phyloP scores from a whole-genome alignment of 2,329 filamentous ascomycete genomes.

The Parastagonospora avenae region DNA sequence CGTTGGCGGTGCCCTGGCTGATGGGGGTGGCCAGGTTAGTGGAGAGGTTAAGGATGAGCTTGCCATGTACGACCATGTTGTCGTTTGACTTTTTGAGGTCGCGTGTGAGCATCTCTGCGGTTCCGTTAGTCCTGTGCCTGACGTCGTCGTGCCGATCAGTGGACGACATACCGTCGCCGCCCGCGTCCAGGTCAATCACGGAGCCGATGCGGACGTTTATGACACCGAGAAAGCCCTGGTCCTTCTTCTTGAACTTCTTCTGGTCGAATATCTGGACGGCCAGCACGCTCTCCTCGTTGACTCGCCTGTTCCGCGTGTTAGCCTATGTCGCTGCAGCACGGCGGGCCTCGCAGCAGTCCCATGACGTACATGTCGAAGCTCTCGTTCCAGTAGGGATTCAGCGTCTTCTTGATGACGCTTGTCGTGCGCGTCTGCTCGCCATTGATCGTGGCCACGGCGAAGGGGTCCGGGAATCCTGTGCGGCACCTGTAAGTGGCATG shows the following conservation, averaged over 20 bases:
- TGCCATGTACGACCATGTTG: conserved; percentile 96
- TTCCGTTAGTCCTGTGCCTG: conserved; percentile 27
- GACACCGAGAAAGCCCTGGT: conserved; percentile 95
- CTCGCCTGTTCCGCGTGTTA: conserved; percentile 65
- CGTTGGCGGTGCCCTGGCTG: conserved; percentile 54
- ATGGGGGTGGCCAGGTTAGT: conserved; percentile 81
- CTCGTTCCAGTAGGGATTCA: conserved; percentile 99
- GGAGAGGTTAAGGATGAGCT: conserved; percentile 94
- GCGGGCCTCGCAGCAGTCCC: conserved; percentile 2
- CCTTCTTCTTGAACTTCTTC: conserved; percentile 99
- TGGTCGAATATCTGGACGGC: conserved; percentile 99
- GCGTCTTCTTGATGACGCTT: conserved; percentile 91
- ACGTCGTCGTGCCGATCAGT: neutral
- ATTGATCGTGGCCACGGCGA: conserved; percentile 94
- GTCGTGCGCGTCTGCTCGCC: conserved; percentile 99
- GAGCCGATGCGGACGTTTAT: conserved; percentile 97
- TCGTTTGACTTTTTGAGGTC: conserved; percentile 98
- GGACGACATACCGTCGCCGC: conserved; percentile 77
- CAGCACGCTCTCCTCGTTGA: conserved; percentile 93
- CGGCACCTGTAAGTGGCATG: conserved; percentile 34
- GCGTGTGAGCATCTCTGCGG: conserved; percentile 88
- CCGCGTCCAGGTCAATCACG: conserved; percentile 86
- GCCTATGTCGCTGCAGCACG: conserved; percentile 8
- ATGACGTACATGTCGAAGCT: conserved; percentile 89
- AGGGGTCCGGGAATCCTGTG: conserved; percentile 93